Evolutionary conservation across 1,139 yeast species (phyloP).

Genomic region (Blastobotrys proliferans): DNA sequence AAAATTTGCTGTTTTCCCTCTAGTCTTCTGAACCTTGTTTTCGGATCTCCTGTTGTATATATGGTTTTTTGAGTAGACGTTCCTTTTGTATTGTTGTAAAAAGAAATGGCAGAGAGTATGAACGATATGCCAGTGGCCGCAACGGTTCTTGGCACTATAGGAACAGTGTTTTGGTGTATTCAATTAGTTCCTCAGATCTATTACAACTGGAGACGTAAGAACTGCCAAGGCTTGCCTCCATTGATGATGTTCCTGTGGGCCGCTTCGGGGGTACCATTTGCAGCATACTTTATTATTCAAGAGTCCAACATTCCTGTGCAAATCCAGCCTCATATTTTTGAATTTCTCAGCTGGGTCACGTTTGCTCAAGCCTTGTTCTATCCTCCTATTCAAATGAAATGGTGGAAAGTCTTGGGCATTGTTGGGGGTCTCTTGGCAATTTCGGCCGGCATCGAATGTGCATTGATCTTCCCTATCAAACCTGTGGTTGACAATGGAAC

Average conservation of each 20-base stretch:
- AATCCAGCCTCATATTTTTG: slow-evolving; percentile 83
- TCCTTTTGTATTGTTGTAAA: no score
- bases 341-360: slow-evolving; percentile 61
- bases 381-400: slow-evolving; percentile 51
- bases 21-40: no score
- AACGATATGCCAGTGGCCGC: slow-evolving; percentile 41
- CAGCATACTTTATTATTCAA: slow-evolving; percentile 71
- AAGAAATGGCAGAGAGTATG: not conserved
- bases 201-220: slow-evolving; percentile 65
- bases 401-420: slow-evolving; percentile 19
- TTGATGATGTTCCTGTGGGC: slow-evolving; percentile 84
- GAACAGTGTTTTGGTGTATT: slow-evolving; percentile 87
- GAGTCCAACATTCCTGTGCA: slow-evolving; percentile 71
- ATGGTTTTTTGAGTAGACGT: no score
- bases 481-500: slow-evolving; percentile 52
- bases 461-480: slow-evolving; percentile 67
- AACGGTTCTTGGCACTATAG: slow-evolving; percentile 81
- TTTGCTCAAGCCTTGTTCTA: slow-evolving; percentile 76
- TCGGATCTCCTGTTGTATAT: no score
- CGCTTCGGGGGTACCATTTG: slow-evolving; percentile 75
- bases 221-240: slow-evolving; percentile 83
- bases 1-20: no score
- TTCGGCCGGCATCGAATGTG: slow-evolving; percentile 61
- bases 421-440: slow-evolving; percentile 35
- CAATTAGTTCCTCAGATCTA: slow-evolving; percentile 84